These are phyloP conservation scores for Rhizopus sp. DNA, from an alignment of 371 early-diverging fungal species.

Conservation along the genomic window DNA sequence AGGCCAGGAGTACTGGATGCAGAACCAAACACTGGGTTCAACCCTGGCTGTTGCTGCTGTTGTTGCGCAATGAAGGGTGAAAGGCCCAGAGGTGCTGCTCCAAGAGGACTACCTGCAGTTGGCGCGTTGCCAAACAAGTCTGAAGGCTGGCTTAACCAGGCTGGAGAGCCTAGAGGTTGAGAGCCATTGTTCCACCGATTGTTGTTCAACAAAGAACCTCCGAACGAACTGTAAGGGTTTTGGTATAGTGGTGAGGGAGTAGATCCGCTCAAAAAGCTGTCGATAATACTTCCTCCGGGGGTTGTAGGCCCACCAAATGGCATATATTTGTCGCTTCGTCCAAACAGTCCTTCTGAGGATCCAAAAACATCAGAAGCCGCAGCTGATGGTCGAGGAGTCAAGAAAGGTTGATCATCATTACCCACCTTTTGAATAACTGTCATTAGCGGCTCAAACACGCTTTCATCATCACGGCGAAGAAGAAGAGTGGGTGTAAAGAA, in stretches of 20 bases:
- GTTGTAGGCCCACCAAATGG: constrained; percentile 33
- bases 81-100: constrained; percentile 17
- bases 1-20: constrained; percentile 27
- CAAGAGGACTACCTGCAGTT: constrained; percentile 4
- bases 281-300: constrained; percentile 21
- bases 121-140: constrained; percentile 37
- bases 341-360: constrained; percentile 25
- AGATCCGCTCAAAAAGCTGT: constrained; percentile 13
- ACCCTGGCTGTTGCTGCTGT: constrained; percentile 26
- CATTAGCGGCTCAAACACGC: constrained; percentile 69
- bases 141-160: constrained; percentile 32
- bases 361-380: constrained; percentile 14
- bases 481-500: constrained; percentile 75
- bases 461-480: constrained; percentile 73
- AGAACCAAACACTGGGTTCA: constrained; percentile 38
- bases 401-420: constrained; percentile 67
- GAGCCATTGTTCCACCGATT: constrained; percentile 15
- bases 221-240: constrained; percentile 17
- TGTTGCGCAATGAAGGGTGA: constrained; percentile 25
- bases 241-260: constrained; percentile 17
- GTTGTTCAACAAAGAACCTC: constrained; percentile 21
- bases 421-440: constrained; percentile 61
- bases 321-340: constrained; percentile 30
- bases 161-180: constrained; percentile 22
- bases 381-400: constrained; percentile 37